Base-by-base conservation (phyloP, 2,329 filamentous ascomycete species). In the Trichophyton verrucosum region DNA sequence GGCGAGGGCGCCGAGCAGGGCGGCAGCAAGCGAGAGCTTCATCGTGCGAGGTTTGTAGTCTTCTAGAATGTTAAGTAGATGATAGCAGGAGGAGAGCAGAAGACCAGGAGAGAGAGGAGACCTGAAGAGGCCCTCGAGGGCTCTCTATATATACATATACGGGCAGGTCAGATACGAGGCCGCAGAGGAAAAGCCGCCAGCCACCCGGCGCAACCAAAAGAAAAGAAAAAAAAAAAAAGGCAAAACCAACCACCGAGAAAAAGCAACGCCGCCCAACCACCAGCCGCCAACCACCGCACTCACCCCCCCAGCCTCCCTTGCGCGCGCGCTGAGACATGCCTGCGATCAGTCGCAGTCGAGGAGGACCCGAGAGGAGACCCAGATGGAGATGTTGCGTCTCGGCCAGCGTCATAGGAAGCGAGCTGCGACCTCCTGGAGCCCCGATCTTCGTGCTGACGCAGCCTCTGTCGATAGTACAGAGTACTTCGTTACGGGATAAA, bases 11-110 rank as follows among this genome's bases (percentile, higher is more conserved):
- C 65, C 65, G 38, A 74, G 64, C 11, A 75, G 63, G 53, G 60
- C 53, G 24, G 66, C 60, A 57, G 69, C 66, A 59, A 68, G 60
- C 42, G 64, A 64, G 40, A 72, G 61, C 63, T 65, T 71, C 74
- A 76, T 76, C 63, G 49, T 71, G 55, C 24, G 24, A 27, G 24
- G 24, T 27, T 27, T 6, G 20, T 27, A 27, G 5, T 36, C 33
- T 36, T 11, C 33, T 20, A 2, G 20, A 20, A 20, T 20, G 20
- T 20, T 20, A 20, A 20, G 20, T 20, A 5, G 15, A 55, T 33
- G 11, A 15, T 15, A 33, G 20, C 15, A 49, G 8, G 17, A 33
- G 24, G 17, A 33, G 49, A 55, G 17, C 8, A 17, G 15, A n/a
- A 47, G 24, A 6, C 24, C 24, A 24, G 24, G 4, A 24, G 24